Base-by-base conservation (phyloP, 768 basidiomycete species). In the Inosperma sp. region DNA sequence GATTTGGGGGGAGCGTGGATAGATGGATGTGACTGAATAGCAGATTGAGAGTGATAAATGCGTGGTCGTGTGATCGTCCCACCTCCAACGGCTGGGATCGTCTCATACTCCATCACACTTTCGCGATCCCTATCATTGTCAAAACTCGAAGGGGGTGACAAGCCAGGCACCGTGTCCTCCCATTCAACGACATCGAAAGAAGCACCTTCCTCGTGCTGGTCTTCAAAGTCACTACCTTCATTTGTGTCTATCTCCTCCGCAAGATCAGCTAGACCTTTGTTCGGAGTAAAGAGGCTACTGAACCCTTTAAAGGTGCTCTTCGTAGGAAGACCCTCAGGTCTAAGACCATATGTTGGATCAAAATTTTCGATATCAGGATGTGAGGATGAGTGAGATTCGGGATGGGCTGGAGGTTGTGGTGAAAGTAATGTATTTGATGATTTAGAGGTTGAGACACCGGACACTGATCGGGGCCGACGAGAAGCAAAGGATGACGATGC, bases 321-420 rank as follows among this genome's bases (percentile, higher is more conserved):
- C 1, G 79, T 77, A 0, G 93, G 93, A 2, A 95, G 73, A 2
- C 90, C 88, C 62, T 97, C 94, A 0, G 93, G 92, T 21, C 95
- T 85, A 10, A 98, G 72, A 13, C 95, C 95, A 62, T 99, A 97
- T 0, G 95, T 97, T 1, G 93, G 95, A 61, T 98, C 95, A 65
- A 89, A 96, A 54, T 88, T 84, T 68, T 96, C 93, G 26, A 93
- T 59, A 43, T 73, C 72, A 26, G 61, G 62, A 49, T 65, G 66
- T 7, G 61, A 60, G 0, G 66, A 62, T 17, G 64, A 57, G 4
- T 66, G 54, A 31, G 57, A 33, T 22, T 53, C 49, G 45, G n/a
- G n/a, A n/a, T 49, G 36, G 14, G 43, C 51, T 34, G 52, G 56
- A 45, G 48, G 39, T 52, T 36, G 65, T 37, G 56, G 51, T 41